phyloP scores from a whole-genome alignment of 1,284 basidiomycete genomes.

The Ustilago tritici region DNA sequence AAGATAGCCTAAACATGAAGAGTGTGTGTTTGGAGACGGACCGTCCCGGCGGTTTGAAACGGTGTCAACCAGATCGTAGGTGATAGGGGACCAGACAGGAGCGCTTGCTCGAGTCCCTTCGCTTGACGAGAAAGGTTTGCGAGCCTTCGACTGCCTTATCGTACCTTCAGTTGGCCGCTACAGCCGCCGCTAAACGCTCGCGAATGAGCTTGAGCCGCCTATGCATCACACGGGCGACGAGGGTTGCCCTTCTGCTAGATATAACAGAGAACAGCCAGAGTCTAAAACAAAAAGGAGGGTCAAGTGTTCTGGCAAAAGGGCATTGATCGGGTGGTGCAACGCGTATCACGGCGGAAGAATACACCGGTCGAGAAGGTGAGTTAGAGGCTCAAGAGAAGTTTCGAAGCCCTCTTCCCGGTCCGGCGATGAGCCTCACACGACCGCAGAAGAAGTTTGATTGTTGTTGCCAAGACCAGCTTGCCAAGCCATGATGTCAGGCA shows the following conservation, averaged over 20 bases:
- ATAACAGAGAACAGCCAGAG: not conserved
- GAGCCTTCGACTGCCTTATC: conserved; percentile 16
- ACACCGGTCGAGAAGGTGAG: not conserved
- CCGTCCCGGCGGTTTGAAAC: not conserved
- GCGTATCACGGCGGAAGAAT: not conserved
- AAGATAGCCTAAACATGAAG: not conserved
- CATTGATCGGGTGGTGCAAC: not conserved
- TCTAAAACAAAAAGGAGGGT: not conserved
- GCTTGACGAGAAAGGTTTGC: not conserved
- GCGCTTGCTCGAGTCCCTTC: conserved; percentile 6
- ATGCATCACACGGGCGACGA: not conserved
- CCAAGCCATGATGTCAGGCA: conserved; percentile 44
- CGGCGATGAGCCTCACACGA: not conserved
- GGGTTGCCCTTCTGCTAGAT: not conserved
- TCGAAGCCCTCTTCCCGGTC: not conserved
- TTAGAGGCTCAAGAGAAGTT: not conserved
- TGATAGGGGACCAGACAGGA: conserved; percentile 7
- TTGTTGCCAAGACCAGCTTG: conserved; percentile 26
- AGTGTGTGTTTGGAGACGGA: not conserved
- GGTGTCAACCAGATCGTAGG: not conserved
- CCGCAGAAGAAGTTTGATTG: not conserved
- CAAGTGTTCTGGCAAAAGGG: not conserved
- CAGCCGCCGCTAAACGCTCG: not conserved
- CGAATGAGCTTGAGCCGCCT: not conserved
- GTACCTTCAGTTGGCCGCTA: not conserved